These are phyloP conservation scores for Endothia cerciana DNA, from an alignment of 2,329 filamentous ascomycete species.

Conservation along the genomic window DNA sequence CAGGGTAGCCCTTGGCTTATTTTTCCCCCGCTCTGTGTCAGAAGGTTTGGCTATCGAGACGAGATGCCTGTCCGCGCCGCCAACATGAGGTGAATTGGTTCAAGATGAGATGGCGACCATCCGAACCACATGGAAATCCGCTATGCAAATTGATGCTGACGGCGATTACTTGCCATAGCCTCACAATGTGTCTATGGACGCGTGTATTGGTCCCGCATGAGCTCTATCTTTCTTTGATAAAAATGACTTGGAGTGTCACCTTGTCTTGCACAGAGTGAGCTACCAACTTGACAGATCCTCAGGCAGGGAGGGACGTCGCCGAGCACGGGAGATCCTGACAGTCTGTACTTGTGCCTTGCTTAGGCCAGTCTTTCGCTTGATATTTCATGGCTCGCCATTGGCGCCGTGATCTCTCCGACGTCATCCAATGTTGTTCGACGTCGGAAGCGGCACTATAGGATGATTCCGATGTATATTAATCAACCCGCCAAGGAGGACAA, in stretches of 20 bases:
- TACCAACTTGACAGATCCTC: neutral
- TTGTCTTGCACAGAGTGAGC: neutral
- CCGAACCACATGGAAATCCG: too few relatives aligned
- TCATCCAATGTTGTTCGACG: neutral
- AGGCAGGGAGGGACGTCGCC: neutral
- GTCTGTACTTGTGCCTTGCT: neutral
- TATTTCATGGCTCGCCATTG: neutral
- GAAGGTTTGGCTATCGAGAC: neutral
- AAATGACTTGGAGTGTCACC: neutral
- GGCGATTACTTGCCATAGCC: too few relatives aligned
- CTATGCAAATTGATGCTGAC: too few relatives aligned
- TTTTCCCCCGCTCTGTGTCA: slow-evolving; percentile 3
- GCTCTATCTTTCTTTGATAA: too few relatives aligned
- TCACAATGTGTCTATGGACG: too few relatives aligned
- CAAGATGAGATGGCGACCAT: too few relatives aligned
- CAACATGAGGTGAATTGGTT: too few relatives aligned
- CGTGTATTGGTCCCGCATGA: too few relatives aligned
- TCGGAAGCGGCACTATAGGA: neutral
- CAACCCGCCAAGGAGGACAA: too few relatives aligned
- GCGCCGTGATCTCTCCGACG: neutral
- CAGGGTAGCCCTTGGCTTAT: neutral
- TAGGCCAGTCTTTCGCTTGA: neutral
- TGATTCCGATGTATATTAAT: neutral
- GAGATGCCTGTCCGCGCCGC: neutral
- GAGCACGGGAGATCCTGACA: too few relatives aligned